Conservation (phyloP, 2,329 filamentous ascomycete species). For the Leptographium flavum region DNA sequence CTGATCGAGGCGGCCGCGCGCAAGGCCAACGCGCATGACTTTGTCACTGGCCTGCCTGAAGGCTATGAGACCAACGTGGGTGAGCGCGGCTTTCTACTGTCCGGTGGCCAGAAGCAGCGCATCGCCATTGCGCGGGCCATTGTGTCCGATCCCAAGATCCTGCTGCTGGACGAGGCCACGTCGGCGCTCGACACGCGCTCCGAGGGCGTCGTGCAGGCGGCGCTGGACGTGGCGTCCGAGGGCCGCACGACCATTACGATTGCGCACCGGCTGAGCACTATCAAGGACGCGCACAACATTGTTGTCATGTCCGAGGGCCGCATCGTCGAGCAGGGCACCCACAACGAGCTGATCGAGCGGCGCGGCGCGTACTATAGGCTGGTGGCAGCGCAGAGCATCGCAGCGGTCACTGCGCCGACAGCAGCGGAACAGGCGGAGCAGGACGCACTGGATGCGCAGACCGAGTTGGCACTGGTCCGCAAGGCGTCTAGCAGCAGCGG, state of each 20-base stretch:
- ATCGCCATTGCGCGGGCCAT: conserved; percentile 88
- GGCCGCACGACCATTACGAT: conserved; percentile 93
- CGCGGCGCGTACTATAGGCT: conserved; percentile 68
- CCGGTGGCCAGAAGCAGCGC: conserved; percentile 91
- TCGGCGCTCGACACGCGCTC: conserved; percentile 88
- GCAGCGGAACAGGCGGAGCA: conserved; percentile 35
- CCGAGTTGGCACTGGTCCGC: conserved; percentile 21
- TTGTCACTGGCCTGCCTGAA: conserved; percentile 68
- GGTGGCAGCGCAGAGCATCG: conserved; percentile 78
- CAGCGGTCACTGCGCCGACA: conserved; percentile 39
- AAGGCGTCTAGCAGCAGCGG: neutral
- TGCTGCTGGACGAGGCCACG: conserved; percentile 90
- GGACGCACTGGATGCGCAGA: conserved; percentile 36
- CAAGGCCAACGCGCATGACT: conserved; percentile 90
- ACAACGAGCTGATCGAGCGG: conserved; percentile 60
- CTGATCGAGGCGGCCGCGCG: conserved; percentile 69
- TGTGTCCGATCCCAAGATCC: conserved; percentile 79
- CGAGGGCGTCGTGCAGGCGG: conserved; percentile 86
- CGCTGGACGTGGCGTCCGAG: conserved; percentile 70
- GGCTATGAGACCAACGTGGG: conserved; percentile 93
- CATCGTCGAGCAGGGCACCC: conserved; percentile 88
- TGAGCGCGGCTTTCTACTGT: conserved; percentile 81
- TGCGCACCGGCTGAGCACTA: conserved; percentile 87
- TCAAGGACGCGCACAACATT: conserved; percentile 89
- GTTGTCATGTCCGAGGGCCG: conserved; percentile 75